Evolutionary conservation across 257 asterid species (phyloP).

Genomic region (Perilla frutescens): DNA sequence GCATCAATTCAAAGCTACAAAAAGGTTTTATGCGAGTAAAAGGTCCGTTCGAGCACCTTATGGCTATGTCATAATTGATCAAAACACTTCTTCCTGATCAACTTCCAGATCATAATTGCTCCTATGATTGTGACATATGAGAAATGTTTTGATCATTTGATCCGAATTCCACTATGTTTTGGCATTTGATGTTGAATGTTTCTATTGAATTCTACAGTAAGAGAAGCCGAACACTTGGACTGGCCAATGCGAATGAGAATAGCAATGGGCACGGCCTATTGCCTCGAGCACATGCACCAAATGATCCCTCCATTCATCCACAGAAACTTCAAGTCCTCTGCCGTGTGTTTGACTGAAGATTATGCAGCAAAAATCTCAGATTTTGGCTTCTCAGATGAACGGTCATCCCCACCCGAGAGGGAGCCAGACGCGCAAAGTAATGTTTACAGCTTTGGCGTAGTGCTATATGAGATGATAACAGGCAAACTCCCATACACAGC

Average conservation of each 20-base stretch:
- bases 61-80: not conserved
- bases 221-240: conserved; percentile 86
- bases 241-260: conserved; percentile 82
- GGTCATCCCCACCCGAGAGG: conserved; percentile 33
- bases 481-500: conserved; percentile 73
- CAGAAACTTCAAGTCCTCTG: conserved; percentile 65
- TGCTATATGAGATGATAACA: conserved; percentile 70
- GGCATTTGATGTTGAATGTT: conserved; percentile 3
- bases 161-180: not conserved
- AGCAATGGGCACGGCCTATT: conserved; percentile 88
- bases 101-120: too few relatives aligned
- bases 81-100: not conserved
- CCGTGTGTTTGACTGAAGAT: conserved; percentile 77
- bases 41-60: not conserved
- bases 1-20: not conserved
- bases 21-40: not conserved
- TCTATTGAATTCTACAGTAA: conserved; percentile 51
- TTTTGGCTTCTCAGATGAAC: conserved; percentile 51
- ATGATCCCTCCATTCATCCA: conserved; percentile 66
- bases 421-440: conserved; percentile 48
- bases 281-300: conserved; percentile 84
- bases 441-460: conserved; percentile 75
- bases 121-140: too few relatives aligned
- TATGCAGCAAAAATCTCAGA: conserved; percentile 87
- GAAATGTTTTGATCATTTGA: not conserved